Percentiles rank a stretch among this genome's conserved stretches.
phyloP scores from a whole-genome alignment of 2,329 filamentous ascomycete species.

The Chrysoporthe cubensis region DNA sequence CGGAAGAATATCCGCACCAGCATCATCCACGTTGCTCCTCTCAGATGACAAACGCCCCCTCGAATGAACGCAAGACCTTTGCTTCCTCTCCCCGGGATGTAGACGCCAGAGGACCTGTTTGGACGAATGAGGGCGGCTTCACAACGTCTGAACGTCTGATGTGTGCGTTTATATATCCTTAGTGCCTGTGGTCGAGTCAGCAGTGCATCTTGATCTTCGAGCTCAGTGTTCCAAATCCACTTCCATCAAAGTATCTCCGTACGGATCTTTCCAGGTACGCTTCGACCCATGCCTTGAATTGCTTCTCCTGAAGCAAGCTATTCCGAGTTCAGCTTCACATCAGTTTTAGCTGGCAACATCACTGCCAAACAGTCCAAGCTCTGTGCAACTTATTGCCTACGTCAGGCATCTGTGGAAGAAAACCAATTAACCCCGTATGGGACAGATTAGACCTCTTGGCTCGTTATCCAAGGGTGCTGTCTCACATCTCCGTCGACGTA shows the following conservation, averaged over 20 bases:
- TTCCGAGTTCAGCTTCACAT: not conserved
- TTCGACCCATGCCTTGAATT: conserved; percentile 3
- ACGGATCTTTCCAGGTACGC: not conserved
- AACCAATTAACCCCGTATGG: not conserved
- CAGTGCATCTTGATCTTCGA: not conserved
- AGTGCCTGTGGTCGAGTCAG: not conserved
- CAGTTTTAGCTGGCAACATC: not conserved
- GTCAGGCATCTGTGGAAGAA: conserved; percentile 2
- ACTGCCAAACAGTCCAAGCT: not conserved
- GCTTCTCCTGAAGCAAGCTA: not conserved
- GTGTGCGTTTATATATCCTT: no score
- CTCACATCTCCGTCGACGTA: conserved; percentile 17
- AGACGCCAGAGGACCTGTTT: no score
- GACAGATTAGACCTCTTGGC: not conserved
- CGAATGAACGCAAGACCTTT: not conserved
- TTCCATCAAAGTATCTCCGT: not conserved
- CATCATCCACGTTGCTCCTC: not conserved
- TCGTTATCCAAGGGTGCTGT: conserved; percentile 16
- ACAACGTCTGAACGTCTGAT: no score
- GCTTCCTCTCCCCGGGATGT: no score
- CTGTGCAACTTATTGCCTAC: not conserved
- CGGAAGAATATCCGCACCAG: not conserved
- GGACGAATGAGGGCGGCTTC: no score
- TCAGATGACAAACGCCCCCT: not conserved
- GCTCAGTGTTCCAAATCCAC: not conserved